Base-by-base conservation (phyloP, 306 rosid species). In the Dalbergia oliveri region DNA sequence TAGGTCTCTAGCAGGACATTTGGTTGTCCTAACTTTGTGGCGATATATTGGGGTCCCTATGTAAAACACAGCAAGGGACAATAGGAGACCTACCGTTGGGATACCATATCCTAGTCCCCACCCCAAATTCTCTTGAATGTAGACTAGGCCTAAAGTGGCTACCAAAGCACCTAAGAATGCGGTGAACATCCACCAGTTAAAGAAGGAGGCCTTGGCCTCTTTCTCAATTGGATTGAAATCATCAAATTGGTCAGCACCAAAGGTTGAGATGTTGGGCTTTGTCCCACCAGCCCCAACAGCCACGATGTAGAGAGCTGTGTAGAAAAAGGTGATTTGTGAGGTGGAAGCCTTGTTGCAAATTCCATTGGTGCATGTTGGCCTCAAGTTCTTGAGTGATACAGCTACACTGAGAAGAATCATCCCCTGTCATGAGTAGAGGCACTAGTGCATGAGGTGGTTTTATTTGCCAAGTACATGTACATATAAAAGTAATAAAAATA, bases 151-250 rank as follows among this genome's bases (percentile, higher is more conserved):
- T 6, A 94, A 85, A 13, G 91, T 90, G 76, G 99, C 97, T 75
- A 96, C 87, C 51, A 94, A 75, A 6, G 94, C 96, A 15, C 99
- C 97, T 10, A 90, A 76, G 86, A 94, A 94, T 19, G 96, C 87
- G 70, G 97, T 94, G 51, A 94, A 94, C 97, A 93, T 91, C 99
- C 99, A 94, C 99, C 99, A 95, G 19, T 95, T 95, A 88, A 95
- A 95, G 88, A 95, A 95, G 3, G 98, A 95, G 4, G 91, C 89
- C 73, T 95, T 95, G 0, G 84, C 84, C 6, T 79, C 77, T 78
- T 95, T 95, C 87, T 95, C 99, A 61, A 82, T 69, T 5, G 93
- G 91, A 18, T 95, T 63, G 33, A 93, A 93, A 5, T 95, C 98
- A 57, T 95, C 99, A 50, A 95, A 95, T 34, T 95, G 99, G 81